Conservation (phyloP, 805 yeast species). For the Wickerhamomyces bisporus region DNA sequence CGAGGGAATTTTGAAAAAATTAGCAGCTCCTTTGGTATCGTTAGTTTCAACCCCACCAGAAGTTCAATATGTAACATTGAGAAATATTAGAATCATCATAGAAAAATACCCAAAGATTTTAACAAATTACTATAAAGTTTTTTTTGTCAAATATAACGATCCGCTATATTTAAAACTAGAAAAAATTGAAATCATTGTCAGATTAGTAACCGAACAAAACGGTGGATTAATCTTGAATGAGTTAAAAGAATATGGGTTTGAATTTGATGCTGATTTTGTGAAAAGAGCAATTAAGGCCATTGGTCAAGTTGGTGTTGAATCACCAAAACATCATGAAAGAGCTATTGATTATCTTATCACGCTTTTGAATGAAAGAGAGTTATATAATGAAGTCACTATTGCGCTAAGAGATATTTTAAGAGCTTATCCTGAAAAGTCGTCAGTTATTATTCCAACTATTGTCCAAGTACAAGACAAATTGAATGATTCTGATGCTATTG, state of each 20-base stretch:
- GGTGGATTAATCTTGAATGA: constrained; percentile 58
- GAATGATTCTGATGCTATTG: constrained; percentile 44
- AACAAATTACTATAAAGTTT: constrained; percentile 76
- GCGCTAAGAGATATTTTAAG: constrained; percentile 64
- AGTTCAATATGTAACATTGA: constrained; percentile 88
- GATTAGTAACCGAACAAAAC: constrained; percentile 60
- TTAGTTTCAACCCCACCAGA: constrained; percentile 87
- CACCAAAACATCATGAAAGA: constrained; percentile 44
- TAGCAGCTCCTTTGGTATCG: constrained; percentile 83
- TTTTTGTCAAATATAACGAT: constrained; percentile 84
- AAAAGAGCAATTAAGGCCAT: constrained; percentile 59
- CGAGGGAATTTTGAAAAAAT: constrained; percentile 52
- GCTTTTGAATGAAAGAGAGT: constrained; percentile 56
- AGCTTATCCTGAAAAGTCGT: constrained; percentile 49
- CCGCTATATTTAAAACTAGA: constrained; percentile 75
- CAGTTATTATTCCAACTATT: constrained; percentile 52
- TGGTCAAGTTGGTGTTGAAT: constrained; percentile 67
- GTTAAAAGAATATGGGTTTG: constrained; percentile 77
- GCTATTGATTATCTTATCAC: constrained; percentile 58
- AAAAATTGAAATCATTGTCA: constrained; percentile 67
- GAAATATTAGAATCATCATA: constrained; percentile 82
- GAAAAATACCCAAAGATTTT: constrained; percentile 83
- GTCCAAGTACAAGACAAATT: constrained; percentile 42
- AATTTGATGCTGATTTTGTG: constrained; percentile 77
- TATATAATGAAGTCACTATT: constrained; percentile 57